These are phyloP conservation scores for Fraxinus ornus DNA, from an alignment of 305 asterid species.

Conservation along the genomic window DNA sequence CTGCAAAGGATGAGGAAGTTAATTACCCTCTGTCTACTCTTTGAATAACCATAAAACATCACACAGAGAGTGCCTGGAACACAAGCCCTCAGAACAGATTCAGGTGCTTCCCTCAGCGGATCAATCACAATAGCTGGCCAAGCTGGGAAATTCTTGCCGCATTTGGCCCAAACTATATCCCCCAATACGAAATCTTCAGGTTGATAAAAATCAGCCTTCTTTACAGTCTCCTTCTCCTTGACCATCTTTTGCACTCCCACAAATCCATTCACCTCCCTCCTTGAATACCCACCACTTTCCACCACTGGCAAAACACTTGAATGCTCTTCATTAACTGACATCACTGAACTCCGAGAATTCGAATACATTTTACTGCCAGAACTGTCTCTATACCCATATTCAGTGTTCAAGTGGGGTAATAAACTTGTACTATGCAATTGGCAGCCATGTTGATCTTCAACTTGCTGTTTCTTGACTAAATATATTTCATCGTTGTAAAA, in stretches of 20 bases:
- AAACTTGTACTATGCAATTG: conserved; percentile 38
- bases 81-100: conserved; percentile 65
- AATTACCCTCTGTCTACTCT: conserved; percentile 72
- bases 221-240: conserved; percentile 41
- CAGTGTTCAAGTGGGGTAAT: conserved; percentile 28
- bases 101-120: conserved; percentile 78
- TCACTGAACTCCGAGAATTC: conserved; percentile 52
- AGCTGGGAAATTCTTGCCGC: conserved; percentile 81
- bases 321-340: conserved; percentile 45
- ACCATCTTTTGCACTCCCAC: conserved; percentile 26
- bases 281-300: conserved; percentile 36
- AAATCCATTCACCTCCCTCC: conserved; percentile 17
- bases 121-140: conserved; percentile 96
- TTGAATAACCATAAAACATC: conserved; percentile 85
- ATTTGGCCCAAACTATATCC: conserved; percentile 91
- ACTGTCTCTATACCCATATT: conserved; percentile 11
- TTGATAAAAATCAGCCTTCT: conserved; percentile 54
- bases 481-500: conserved; percentile 25
- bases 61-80: conserved; percentile 79
- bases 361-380: conserved; percentile 24
- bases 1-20: neutral
- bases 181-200: conserved; percentile 64
- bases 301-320: conserved; percentile 41
- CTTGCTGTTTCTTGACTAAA: conserved; percentile 41
- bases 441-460: conserved; percentile 29